phyloP scores from a whole-genome alignment of 2,329 filamentous ascomycete genomes.

The Neopestalotiopsis rosae region DNA sequence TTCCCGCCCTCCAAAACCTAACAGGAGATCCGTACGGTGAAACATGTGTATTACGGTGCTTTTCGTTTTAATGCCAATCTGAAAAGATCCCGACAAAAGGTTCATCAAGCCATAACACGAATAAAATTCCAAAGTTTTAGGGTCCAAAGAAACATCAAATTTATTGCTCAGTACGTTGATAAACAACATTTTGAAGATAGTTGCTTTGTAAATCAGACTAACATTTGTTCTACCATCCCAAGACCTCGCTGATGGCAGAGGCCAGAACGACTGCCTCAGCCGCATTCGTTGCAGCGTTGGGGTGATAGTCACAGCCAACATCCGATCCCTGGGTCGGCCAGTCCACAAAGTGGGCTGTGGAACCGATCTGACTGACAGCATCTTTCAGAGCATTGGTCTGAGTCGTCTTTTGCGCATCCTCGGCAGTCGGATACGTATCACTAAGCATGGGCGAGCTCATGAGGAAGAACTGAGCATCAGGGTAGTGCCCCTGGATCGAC shows the following conservation, averaged over 20 bases:
- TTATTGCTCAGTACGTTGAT: too few species aligned
- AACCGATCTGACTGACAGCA: slow-evolving; percentile 36
- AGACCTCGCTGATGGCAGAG: slow-evolving; percentile 26
- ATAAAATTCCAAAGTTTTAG: too few species aligned
- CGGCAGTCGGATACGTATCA: slow-evolving; percentile 31
- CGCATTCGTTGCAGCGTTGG: slow-evolving; percentile 43
- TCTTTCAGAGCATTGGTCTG: slow-evolving; percentile 40
- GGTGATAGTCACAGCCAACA: slow-evolving; percentile 49
- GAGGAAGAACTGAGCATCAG: slow-evolving; percentile 44
- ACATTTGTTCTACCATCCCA: background rate
- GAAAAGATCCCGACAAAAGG: too few species aligned
- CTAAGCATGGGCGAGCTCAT: slow-evolving; percentile 45
- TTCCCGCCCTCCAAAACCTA: too few species aligned
- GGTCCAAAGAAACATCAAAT: too few species aligned
- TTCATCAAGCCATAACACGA: too few species aligned
- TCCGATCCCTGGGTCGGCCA: slow-evolving; percentile 45
- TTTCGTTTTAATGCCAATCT: too few species aligned
- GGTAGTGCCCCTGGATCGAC: slow-evolving; percentile 40
- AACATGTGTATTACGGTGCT: too few species aligned
- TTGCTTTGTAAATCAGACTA: too few species aligned
- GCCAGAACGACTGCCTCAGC: slow-evolving; percentile 35
- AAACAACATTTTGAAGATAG: too few species aligned
- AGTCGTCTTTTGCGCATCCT: slow-evolving; percentile 43
- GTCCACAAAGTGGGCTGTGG: slow-evolving; percentile 44
- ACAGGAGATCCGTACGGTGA: too few species aligned